Evolutionary conservation across 306 rosid genomes (phyloP).

Genomic region (Cicer bijugum): DNA sequence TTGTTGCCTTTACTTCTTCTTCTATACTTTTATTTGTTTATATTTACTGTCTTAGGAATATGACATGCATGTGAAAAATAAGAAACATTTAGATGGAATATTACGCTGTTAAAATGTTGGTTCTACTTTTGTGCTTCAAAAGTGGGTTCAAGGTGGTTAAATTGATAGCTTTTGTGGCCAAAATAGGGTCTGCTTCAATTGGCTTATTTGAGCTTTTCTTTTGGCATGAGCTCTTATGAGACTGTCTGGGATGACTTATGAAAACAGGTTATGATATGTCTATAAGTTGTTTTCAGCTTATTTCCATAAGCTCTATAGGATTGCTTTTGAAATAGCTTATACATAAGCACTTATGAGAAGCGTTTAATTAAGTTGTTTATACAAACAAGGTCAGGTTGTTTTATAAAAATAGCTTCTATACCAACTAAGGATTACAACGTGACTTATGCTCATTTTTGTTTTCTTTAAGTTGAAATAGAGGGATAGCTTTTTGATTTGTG

Average conservation of each 20-base stretch:
- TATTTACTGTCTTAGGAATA: neutral
- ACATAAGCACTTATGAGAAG: too few relatives aligned
- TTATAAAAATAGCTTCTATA: neutral
- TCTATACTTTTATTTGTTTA: neutral
- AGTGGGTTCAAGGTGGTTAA: neutral
- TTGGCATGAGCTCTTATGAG: too few relatives aligned
- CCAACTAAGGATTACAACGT: neutral
- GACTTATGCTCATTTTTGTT: slow-evolving; percentile 8
- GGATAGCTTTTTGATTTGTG: neutral
- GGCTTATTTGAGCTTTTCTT: too few relatives aligned
- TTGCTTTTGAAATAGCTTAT: too few relatives aligned
- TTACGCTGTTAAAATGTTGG: neutral
- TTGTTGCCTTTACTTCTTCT: slow-evolving; percentile 32
- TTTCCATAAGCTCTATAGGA: too few relatives aligned
- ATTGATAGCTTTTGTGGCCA: neutral
- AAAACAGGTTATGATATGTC: too few relatives aligned
- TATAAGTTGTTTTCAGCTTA: too few relatives aligned
- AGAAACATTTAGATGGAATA: neutral
- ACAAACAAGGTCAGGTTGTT: neutral
- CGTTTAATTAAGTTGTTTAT: too few relatives aligned
- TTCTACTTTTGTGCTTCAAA: neutral
- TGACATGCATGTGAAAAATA: slow-evolving; percentile 11
- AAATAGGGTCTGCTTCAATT: too few relatives aligned
- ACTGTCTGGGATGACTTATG: too few relatives aligned
- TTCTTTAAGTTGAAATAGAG: slow-evolving; percentile 1